Percentiles rank a stretch among this genome's conserved stretches.
Evolutionary conservation across 257 asterid species (phyloP).

Genomic region (Penstemon davidsonii): DNA sequence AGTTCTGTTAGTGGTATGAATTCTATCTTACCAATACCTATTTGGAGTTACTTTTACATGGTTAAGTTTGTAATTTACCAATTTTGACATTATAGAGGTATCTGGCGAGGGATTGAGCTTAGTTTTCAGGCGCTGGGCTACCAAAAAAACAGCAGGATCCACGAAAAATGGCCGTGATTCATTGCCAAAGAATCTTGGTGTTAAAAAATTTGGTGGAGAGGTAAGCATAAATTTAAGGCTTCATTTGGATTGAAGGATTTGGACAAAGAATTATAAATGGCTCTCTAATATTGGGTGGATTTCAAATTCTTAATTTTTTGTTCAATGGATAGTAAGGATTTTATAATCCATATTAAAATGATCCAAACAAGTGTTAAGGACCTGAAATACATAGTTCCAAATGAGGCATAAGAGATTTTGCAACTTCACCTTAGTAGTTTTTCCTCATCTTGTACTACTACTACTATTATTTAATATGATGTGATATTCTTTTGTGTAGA

Average conservation of each 20-base stretch:
- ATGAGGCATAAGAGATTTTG: neutral
- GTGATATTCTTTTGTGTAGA: conserved; percentile 42
- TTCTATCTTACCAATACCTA: neutral
- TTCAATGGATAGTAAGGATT: no score
- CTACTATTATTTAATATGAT: conserved; percentile 9
- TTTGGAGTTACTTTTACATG: neutral
- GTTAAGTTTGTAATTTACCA: neutral
- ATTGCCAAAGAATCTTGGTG: conserved; percentile 82
- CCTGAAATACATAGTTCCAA: no score
- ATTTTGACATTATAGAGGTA: conserved; percentile 41
- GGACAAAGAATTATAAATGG: no score
- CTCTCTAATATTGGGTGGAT: no score
- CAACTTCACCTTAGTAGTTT: neutral
- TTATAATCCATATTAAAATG: no score
- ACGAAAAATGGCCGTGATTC: conserved; percentile 95
- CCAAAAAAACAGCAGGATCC: conserved; percentile 89
- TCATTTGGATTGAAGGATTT: no score
- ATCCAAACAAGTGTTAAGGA: no score
- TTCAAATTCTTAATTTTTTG: no score
- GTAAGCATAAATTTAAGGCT: conserved; percentile 35
- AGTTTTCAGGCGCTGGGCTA: conserved; percentile 86
- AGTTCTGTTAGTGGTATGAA: conserved; percentile 56
- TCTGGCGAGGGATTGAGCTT: conserved; percentile 80
- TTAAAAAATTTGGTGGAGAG: conserved; percentile 97
- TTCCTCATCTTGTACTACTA: neutral